Conservation (phyloP, 345 rosid species). For the Psidium friedrichsthalianum region DNA sequence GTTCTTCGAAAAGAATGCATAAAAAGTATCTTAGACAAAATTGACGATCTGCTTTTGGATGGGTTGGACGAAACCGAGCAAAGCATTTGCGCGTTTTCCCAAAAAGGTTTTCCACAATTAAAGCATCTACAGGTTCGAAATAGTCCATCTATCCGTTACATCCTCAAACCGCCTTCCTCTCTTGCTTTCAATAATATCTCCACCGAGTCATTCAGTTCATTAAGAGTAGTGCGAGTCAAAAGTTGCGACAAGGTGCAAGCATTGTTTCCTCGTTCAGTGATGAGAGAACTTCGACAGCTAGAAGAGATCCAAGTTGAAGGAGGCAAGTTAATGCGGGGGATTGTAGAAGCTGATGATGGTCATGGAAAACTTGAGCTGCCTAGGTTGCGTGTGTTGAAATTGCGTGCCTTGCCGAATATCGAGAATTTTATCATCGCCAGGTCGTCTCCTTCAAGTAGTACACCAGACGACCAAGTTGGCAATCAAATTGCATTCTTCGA, state of each 20-base stretch:
- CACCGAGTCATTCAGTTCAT: background rate
- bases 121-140: rapidly evolving
- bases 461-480: background rate
- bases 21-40: rapidly evolving
- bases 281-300: rapidly evolving
- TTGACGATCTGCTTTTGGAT: rapidly evolving
- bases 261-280: background rate
- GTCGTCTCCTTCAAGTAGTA: background rate
- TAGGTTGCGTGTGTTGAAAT: background rate
- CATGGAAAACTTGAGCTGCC: background rate
- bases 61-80: rapidly evolving
- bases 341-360: background rate
- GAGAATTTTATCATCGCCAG: rapidly evolving
- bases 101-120: background rate
- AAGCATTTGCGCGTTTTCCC: background rate
- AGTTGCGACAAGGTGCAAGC: background rate
- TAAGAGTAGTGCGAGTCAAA: rapidly evolving
- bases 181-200: rapidly evolving
- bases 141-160: rapidly evolving
- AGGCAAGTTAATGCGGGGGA: background rate
- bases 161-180: rapidly evolving
- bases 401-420: background rate
- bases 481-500: background rate
- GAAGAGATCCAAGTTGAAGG: rapidly evolving
- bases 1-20: background rate